Evolutionary conservation across 1,139 yeast genomes (phyloP), one percentile per base, ranked within the genome.

Genomic region (Blastobotrys ciferrii): DNA sequence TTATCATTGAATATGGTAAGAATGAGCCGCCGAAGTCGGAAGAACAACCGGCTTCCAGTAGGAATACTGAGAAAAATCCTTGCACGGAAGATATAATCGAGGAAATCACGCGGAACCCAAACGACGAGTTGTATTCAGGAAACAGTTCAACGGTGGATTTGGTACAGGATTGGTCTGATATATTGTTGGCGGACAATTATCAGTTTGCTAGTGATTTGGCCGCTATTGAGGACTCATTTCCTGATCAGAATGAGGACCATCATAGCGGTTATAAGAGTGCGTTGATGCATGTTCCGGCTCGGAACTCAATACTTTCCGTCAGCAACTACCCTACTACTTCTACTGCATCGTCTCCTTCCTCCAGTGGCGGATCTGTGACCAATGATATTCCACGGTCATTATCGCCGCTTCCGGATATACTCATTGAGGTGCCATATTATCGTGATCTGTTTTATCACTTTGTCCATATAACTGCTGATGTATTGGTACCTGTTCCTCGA

Each of bases 401-500:
- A 2, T 59, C 69, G 7, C 84, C 84, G 2, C 64, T 81, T 15
- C 88, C 89, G 0, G 82, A 80, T 50, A 62, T 80, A 11, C 66
- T 83, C 25, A 64, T 78, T 11, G 75, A 76, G 48, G 83, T 80
- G 2, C 84, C 87, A 1, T 75, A 73, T 54, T 81, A 81, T 59
- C 68, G 81, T 36, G 77, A 77, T 48, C 69, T 82, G 18, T 80
- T 85, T 68, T 81, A 81, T 54, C 82, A 81, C 57, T 86, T 80
- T 73, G 68, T 82, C 13, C 72, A 78, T 48, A 78, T 80, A 11
- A 85, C 87, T 0, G 78, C 89, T 1, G 74, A 74, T 40, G 71
- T 77, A 37, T 68, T 85, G 32, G 88, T 84, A 4, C 92, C 94
- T 0, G 84, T 87, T 0, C 88, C 89, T 4, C 47, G 55, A 5